Evolutionary conservation across 2,329 filamentous ascomycete genomes (phyloP).

Genomic region (Monilinia vaccinii-corymbosi): DNA sequence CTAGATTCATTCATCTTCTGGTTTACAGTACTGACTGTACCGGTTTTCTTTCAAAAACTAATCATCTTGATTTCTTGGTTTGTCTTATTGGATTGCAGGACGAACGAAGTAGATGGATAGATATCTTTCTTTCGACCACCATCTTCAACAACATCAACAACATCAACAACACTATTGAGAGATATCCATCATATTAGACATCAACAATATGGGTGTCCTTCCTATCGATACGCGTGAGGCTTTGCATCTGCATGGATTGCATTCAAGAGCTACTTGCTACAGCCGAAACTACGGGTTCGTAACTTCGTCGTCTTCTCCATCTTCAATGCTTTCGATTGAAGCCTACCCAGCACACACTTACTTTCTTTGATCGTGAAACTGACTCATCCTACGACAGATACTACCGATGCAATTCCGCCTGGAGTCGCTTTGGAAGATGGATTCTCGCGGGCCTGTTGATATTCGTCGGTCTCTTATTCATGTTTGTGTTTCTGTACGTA

Average conservation of each 20-base stretch:
- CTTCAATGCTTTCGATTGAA: neutral
- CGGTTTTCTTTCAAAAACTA: no score
- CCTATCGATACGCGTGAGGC: constrained; percentile 9
- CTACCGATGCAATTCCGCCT: constrained; percentile 11
- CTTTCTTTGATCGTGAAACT: neutral
- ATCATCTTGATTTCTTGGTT: no score
- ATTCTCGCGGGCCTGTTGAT: constrained; percentile 18
- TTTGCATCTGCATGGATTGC: neutral
- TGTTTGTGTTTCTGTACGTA: constrained; percentile 17
- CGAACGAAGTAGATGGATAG: no score
- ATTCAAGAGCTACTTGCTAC: constrained; percentile 1
- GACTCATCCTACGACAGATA: neutral
- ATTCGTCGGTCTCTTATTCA: constrained; percentile 13
- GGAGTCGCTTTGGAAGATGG: constrained; percentile 19
- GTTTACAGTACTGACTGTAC: no score
- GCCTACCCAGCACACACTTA: no score
- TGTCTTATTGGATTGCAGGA: no score
- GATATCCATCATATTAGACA: neutral
- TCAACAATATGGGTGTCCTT: constrained; percentile 2
- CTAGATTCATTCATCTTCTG: no score
- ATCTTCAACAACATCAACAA: neutral
- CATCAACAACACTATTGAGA: neutral
- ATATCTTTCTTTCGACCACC: no score
- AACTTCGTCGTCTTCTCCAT: neutral
- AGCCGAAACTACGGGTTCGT: neutral